phyloP scores from a whole-genome alignment of 116 monocot genomes.

The Iris pallida region DNA sequence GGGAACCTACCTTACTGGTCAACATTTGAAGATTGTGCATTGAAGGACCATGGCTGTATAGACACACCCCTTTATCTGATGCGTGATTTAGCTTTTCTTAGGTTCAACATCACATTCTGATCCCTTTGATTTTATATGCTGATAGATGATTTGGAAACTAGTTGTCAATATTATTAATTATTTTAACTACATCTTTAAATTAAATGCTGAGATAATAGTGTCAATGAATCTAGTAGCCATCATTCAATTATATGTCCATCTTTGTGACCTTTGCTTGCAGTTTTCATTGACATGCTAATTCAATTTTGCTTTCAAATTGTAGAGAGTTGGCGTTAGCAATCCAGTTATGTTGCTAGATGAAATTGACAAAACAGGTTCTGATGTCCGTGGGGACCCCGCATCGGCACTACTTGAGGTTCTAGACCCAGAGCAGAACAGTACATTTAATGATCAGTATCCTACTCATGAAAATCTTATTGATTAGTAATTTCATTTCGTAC shows the following conservation, averaged over 20 bases:
- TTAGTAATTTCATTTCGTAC: neutral
- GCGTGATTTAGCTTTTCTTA: neutral
- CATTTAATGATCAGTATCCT: constrained; percentile 98
- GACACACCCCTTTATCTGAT: neutral
- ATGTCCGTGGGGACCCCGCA: constrained; percentile 94
- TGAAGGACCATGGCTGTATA: neutral
- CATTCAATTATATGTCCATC: neutral
- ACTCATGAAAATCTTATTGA: neutral
- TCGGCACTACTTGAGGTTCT: constrained; percentile 95
- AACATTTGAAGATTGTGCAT: too few species aligned
- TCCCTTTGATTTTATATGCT: neutral
- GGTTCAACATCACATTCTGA: neutral
- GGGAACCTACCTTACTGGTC: too few species aligned
- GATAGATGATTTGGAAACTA: too few species aligned
- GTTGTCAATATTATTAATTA: too few species aligned
- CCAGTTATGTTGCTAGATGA: constrained; percentile 98
- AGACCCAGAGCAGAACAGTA: constrained; percentile 91
- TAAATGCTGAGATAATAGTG: too few species aligned
- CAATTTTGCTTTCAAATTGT: constrained; percentile 21
- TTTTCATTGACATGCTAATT: neutral
- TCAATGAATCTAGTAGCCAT: too few species aligned
- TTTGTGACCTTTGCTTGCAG: neutral
- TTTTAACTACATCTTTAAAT: too few species aligned
- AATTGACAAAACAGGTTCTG: constrained; percentile 97
- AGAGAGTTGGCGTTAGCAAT: constrained; percentile 86